Evolutionary conservation across 2,329 filamentous ascomycete species (phyloP).

Genomic region (Orbilia oligospora): DNA sequence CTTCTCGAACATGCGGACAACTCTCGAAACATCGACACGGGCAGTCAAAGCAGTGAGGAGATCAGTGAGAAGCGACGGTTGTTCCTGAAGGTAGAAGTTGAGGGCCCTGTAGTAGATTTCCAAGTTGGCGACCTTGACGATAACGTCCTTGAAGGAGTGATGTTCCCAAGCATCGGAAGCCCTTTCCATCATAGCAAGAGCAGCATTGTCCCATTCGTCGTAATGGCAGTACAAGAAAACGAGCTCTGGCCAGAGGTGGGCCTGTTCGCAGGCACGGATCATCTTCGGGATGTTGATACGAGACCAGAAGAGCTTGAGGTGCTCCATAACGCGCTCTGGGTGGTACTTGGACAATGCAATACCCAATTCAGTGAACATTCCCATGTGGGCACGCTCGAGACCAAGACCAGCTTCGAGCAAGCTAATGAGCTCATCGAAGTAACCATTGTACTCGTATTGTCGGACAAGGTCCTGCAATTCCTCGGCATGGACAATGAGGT

Average conservation of each 20-base stretch:
- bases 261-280: conserved; percentile 92
- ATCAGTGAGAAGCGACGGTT: conserved; percentile 95
- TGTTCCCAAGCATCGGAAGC: conserved; percentile 99
- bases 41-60: conserved; percentile 91
- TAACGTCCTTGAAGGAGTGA: conserved; percentile 98
- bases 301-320: conserved; percentile 98
- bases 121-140: conserved; percentile 96
- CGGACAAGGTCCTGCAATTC: conserved; percentile 92
- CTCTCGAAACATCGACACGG: conserved; percentile 90
- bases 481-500: conserved; percentile 97
- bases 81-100: conserved; percentile 79
- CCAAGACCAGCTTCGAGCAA: conserved; percentile 95
- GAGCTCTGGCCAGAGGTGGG: conserved; percentile 95
- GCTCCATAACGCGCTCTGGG: conserved; percentile 96
- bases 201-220: conserved; percentile 97
- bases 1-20: conserved; percentile 99
- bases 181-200: conserved; percentile 96
- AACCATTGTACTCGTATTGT: conserved; percentile 96
- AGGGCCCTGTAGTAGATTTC: conserved; percentile 94
- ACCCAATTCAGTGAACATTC: conserved; percentile 93
- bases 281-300: conserved; percentile 98
- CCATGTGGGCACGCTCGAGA: conserved; percentile 93
- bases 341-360: conserved; percentile 95
- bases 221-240: conserved; percentile 99
- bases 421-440: conserved; percentile 97